These are phyloP conservation scores for Ogataea allantospora DNA, from an alignment of 805 yeast genomes.

Conservation along the genomic window DNA sequence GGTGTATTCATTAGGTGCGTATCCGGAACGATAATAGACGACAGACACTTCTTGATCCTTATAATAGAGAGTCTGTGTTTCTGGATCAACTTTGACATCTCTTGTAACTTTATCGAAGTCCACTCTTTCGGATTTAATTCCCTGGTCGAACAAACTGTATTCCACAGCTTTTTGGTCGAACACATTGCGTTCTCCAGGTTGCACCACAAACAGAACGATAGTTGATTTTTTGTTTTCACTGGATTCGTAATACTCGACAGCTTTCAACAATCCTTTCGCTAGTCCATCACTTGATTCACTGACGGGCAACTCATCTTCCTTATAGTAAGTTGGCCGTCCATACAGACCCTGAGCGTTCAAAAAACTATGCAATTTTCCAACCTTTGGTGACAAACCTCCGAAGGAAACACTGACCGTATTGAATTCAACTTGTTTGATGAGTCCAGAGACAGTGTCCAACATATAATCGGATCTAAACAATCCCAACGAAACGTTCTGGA, in stretches of 20 bases:
- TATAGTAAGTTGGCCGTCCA: conserved; percentile 43
- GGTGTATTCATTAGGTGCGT: conserved; percentile 78
- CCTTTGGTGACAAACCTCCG: conserved; percentile 84
- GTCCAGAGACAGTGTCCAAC: conserved; percentile 49
- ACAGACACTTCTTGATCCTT: conserved; percentile 76
- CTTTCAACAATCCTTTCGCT: conserved; percentile 69
- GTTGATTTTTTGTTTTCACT: conserved; percentile 36
- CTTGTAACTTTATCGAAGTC: conserved; percentile 58
- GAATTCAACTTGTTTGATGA: conserved; percentile 91
- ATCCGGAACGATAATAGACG: conserved; percentile 88
- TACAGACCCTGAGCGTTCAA: conserved; percentile 62
- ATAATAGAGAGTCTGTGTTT: conserved; percentile 50
- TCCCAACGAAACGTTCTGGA: conserved; percentile 74
- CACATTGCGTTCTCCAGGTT: conserved; percentile 81
- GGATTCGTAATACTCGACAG: conserved; percentile 53
- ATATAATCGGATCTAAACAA: conserved; percentile 89
- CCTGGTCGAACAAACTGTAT: conserved; percentile 55
- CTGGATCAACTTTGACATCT: conserved; percentile 40
- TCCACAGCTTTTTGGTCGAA: conserved; percentile 90
- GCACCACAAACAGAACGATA: conserved; percentile 73
- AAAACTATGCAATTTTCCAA: conserved; percentile 70
- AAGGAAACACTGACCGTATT: conserved; percentile 95
- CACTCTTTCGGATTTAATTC: conserved; percentile 61
- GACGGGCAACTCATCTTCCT: conserved; percentile 50
- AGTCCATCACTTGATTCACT: conserved; percentile 63